Base-by-base conservation (phyloP, 768 basidiomycete species). In the Ephemerocybe angulata region DNA sequence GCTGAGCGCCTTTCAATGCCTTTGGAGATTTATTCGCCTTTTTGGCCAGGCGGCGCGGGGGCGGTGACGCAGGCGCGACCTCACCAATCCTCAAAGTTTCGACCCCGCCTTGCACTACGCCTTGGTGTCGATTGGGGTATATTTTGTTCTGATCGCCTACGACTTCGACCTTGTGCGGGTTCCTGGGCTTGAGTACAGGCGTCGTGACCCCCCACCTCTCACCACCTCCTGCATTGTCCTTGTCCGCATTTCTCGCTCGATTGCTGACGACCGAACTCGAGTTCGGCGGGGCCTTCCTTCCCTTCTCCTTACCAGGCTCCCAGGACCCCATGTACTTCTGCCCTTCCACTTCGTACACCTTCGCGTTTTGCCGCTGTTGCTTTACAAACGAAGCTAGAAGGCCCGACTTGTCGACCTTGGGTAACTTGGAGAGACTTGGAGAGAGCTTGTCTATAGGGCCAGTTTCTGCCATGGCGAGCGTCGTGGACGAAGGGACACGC, bases 341-440 rank as follows among this genome's bases (percentile, higher is more conserved):
- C 13, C 73, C 79, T 59, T 83, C 75, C 3, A 63, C 58, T 4
- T 73, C 76, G 59, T 85, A 79, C 0, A 62, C 59, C 53, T 73
- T 76, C 2, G 73, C 56, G 59, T 81, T 76, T 1, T 67, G 59
- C 29, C 59, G 72, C 58, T 88, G 86, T 53, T 74, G 73, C 30
- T 72, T 70, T 3, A 87, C 59, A 25, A 49, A 55, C 21, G 35
- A 49, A 3, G 21, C 25, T 13, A 42, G 12, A 13, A 49, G 40
- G 27, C 15, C 19, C 19, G 54, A 40, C 19, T 50, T 55, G 47
- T 50, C 37, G 31, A 55, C n/a, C 24, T 21, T 24, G 8, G 47
- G 54, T 5, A 55, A 3, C n/a, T 37, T 24, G 12, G 37, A 47
- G n/a, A 55, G 37, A 13, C 12, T n/a, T 28, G 19, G 21, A 19